These are phyloP conservation scores for Dioscorea cayenensis DNA, from an alignment of 116 monocot genomes.

Conservation along the genomic window DNA sequence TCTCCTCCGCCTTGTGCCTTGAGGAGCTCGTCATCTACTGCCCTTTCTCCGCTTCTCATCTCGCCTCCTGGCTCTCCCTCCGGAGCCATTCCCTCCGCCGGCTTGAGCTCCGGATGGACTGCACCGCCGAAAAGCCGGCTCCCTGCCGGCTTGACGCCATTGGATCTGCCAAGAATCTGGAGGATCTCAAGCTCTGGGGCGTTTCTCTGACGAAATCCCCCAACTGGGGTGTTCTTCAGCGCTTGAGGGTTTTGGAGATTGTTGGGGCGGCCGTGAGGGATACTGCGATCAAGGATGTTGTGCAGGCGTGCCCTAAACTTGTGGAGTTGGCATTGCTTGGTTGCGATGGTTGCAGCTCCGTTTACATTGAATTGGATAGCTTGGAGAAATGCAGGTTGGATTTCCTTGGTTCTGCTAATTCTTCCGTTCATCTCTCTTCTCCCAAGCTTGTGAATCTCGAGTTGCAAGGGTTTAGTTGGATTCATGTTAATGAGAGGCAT, in stretches of 20 bases:
- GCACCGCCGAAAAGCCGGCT: constrained; percentile 12
- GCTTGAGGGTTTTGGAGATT: constrained; percentile 54
- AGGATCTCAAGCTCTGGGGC: constrained; percentile 84
- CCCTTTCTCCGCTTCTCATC: constrained; percentile 51
- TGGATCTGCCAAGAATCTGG: constrained; percentile 32
- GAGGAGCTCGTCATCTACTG: constrained; percentile 85
- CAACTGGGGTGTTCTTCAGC: constrained; percentile 43
- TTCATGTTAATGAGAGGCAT: constrained; percentile 42
- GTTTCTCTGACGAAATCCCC: constrained; percentile 56
- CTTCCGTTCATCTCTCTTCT: constrained; percentile 34
- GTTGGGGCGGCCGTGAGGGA: constrained; percentile 64
- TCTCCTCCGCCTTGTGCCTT: constrained; percentile 29
- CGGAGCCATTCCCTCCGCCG: constrained; percentile 36
- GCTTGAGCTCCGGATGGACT: constrained; percentile 87
- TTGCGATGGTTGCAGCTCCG: constrained; percentile 55
- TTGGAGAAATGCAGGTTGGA: constrained; percentile 84
- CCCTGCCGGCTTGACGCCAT: constrained; percentile 44
- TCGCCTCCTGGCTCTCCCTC: constrained; percentile 47
- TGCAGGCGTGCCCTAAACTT: constrained; percentile 67
- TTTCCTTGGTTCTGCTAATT: constrained; percentile 46
- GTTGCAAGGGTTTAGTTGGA: constrained; percentile 75
- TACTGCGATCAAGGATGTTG: constrained; percentile 26
- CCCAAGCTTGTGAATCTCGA: constrained; percentile 52
- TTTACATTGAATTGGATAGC: constrained; percentile 37
- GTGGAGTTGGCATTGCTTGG: constrained; percentile 71